A percentile compares a stretch with the other conserved stretches of the same genome.
These are phyloP conservation scores for Chlamydomonas sp. DNA, from an alignment of 139 green algal species.

Conservation along the genomic window DNA sequence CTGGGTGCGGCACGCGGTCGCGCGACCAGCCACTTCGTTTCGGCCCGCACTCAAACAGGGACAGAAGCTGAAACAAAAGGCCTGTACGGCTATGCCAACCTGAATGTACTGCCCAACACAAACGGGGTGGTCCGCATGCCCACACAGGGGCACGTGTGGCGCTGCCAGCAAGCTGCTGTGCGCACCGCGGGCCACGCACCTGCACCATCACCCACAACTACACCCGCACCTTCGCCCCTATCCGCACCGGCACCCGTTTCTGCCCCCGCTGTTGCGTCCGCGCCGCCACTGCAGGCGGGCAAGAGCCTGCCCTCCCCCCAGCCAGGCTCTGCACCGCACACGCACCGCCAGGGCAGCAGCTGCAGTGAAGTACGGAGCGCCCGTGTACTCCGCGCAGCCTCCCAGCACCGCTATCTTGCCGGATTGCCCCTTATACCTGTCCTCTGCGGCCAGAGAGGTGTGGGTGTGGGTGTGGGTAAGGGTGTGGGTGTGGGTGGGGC, in stretches of 20 bases:
- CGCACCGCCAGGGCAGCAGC: conserved; percentile 78
- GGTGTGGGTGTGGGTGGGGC: not conserved
- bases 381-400: conserved; percentile 92
- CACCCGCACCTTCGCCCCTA: not conserved
- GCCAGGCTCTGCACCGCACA: not conserved
- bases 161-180: not conserved
- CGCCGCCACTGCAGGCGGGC: not conserved
- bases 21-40: no score
- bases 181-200: not conserved
- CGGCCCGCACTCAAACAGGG: no score
- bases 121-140: no score
- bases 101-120: no score
- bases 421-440: conserved; percentile 78
- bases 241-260: no score
- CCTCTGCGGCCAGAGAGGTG: not conserved
- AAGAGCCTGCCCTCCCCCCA: not conserved
- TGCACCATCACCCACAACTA: not conserved
- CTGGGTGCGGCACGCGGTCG: no score
- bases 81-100: no score
- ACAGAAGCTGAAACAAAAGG: no score
- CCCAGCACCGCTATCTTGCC: conserved; percentile 91
- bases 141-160: no score
- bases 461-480: not conserved
- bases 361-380: conserved; percentile 92
- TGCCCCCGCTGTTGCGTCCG: no score